Conservation (phyloP, 352 stramenopile genomes). For the Globisporangium splendens region DNA sequence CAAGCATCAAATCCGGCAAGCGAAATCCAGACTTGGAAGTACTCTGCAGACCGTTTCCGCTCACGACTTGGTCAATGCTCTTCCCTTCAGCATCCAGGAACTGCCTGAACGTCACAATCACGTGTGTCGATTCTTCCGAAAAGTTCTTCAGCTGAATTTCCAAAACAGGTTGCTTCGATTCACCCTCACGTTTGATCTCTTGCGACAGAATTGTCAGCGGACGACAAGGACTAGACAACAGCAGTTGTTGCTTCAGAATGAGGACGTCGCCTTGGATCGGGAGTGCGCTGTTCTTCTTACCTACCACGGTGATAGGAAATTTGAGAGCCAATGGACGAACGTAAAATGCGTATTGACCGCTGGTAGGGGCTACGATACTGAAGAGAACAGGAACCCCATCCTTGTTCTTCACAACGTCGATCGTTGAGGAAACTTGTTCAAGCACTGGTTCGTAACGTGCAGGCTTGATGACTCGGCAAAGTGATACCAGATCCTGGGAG, state of each 20-base stretch:
- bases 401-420: conserved; percentile 22
- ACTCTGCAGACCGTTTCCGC: not conserved
- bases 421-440: conserved; percentile 14
- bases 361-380: conserved; percentile 14
- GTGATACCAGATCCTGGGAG: conserved; percentile 13
- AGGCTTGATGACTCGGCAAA: conserved; percentile 27
- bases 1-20: conserved; percentile 18
- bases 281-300: conserved; percentile 18
- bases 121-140: conserved; percentile 17
- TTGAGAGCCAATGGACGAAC: conserved; percentile 28
- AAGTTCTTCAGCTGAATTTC: conserved; percentile 24
- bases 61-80: conserved; percentile 11
- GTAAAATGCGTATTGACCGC: conserved; percentile 30
- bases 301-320: conserved; percentile 27
- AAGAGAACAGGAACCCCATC: conserved; percentile 18
- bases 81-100: conserved; percentile 23
- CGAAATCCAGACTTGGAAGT: conserved; percentile 4
- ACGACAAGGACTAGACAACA: conserved; percentile 2
- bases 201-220: conserved; percentile 32
- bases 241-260: conserved; percentile 10
- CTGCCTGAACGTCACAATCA: conserved; percentile 32
- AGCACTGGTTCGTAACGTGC: conserved; percentile 12
- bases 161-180: conserved; percentile 12
- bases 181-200: conserved; percentile 14
- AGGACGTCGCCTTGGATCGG: conserved; percentile 15